These are phyloP conservation scores for Phialocephala sp. DNA, from an alignment of 2,329 filamentous ascomycete genomes.

Conservation along the genomic window DNA sequence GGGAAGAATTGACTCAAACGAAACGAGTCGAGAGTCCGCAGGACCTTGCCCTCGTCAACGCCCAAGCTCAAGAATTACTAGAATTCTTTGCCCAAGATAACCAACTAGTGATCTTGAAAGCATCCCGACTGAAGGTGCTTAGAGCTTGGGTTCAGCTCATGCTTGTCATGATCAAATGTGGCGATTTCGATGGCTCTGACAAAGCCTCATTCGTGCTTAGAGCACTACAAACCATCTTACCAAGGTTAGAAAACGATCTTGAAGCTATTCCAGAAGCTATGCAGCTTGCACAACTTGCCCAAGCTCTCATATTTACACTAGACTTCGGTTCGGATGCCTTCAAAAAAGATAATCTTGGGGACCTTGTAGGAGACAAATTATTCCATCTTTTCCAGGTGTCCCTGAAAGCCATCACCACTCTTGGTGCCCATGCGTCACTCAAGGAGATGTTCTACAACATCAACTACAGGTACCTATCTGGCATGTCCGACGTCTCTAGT, in stretches of 20 bases:
- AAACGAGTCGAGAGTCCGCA: constrained; percentile 56
- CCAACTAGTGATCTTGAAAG: constrained; percentile 60
- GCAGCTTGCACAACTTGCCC: constrained; percentile 78
- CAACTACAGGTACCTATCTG: constrained; percentile 82
- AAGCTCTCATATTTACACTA: constrained; percentile 73
- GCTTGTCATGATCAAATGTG: constrained; percentile 81
- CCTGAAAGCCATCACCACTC: constrained; percentile 77
- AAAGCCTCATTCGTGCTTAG: constrained; percentile 83
- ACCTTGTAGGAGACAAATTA: constrained; percentile 85
- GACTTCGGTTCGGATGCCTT: constrained; percentile 58
- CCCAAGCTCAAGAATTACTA: constrained; percentile 64
- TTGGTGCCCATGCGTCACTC: constrained; percentile 71
- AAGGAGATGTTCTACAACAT: constrained; percentile 91
- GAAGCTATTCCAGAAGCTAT: constrained; percentile 73
- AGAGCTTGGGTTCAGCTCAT: constrained; percentile 85
- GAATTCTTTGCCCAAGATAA: constrained; percentile 69
- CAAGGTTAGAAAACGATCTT: constrained; percentile 79
- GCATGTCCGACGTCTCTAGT: constrained; percentile 62
- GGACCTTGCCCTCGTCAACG: constrained; percentile 56
- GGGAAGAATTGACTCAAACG: constrained; percentile 62
- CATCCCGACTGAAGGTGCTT: constrained; percentile 67
- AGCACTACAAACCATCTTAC: constrained; percentile 83
- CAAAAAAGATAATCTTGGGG: constrained; percentile 58
- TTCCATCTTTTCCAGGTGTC: constrained; percentile 91
- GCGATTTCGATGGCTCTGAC: constrained; percentile 75